Base-by-base conservation (phyloP, 2,329 filamentous ascomycete species). In the Pezicula radicicola region DNA sequence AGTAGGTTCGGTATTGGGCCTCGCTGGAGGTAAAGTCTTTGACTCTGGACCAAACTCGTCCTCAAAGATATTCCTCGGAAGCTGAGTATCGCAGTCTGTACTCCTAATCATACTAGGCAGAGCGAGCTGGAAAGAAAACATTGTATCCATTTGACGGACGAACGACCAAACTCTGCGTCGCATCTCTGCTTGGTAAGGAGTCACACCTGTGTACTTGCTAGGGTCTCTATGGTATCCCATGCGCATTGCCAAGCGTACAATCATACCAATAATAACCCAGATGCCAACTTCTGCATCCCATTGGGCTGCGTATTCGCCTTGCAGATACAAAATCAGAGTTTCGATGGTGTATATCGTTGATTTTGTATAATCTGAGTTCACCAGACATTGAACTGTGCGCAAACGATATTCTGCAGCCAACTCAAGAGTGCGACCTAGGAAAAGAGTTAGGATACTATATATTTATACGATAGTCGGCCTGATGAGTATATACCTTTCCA, bases 121-220 rank as follows among this genome's bases (percentile, higher is more conserved):
- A 13, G 79, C 79, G 55, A 81, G 75, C 63, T 91, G 87, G 55
- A 89, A 87, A 1, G 89, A 93, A 63, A 92, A 90, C 50, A 91
- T 76, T 10, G 89, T 77, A 65, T 94, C 89, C 27, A 81, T 78
- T 71, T 89, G 87, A 49, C 87, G 79, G 37, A 94, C 77, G 48
- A 89, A 76, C 7, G 85, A 81, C 89, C 85, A 88, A 4, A 81
- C 77, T 54, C 85, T 74, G 35, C 84, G 75, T 57, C 85, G 76
- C 82, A 88, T 92, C 72, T 94, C 89, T 74, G 81, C 89, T 69
- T 91, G 82, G 60, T 89, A 92, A 6, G 87, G 84, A 1, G 84
- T 80, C 44, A 94, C 78, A 13, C 78, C 81, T 2, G 85, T 77
- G 65, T 91, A 92, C 70, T 85, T 89, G 53, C 83, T 87, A 9